Conservation (phyloP, 441 rosid species). For the Gossypium lobatum region DNA sequence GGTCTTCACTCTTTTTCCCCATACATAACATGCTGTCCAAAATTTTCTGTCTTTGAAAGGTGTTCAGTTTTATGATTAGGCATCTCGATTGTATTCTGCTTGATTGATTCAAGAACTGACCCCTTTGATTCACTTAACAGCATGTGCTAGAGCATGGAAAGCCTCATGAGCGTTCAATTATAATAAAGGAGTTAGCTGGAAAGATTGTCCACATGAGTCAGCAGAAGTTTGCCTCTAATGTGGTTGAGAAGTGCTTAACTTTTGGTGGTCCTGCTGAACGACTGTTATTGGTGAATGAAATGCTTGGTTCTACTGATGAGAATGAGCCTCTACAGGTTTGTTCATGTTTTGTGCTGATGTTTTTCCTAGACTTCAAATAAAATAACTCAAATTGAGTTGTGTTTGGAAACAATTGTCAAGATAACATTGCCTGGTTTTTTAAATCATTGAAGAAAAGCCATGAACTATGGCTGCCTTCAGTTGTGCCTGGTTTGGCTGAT, state of each 20-base stretch:
- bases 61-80: not conserved
- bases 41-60: not conserved
- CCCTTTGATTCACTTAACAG: constrained; percentile 17
- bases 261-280: constrained; percentile 75
- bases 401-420: not conserved
- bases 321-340: constrained; percentile 94
- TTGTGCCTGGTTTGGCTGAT: not conserved
- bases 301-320: constrained; percentile 87
- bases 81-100: not conserved
- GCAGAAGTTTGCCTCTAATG: constrained; percentile 90
- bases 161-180: constrained; percentile 72
- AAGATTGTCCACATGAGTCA: constrained; percentile 92
- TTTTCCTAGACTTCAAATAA: not conserved
- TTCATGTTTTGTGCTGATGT: not conserved
- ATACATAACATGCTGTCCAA: not conserved
- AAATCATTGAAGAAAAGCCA: not conserved
- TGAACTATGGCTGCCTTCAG: constrained; percentile 1
- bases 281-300: constrained; percentile 75
- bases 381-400: not conserved
- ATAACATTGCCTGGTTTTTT: not conserved
- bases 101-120: not conserved
- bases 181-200: constrained; percentile 76
- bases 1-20: not conserved
- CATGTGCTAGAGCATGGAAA: constrained; percentile 65
- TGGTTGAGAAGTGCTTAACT: constrained; percentile 83